Base-by-base conservation (phyloP, 2,329 filamentous ascomycete genomes). In the Scorias spongiosa region DNA sequence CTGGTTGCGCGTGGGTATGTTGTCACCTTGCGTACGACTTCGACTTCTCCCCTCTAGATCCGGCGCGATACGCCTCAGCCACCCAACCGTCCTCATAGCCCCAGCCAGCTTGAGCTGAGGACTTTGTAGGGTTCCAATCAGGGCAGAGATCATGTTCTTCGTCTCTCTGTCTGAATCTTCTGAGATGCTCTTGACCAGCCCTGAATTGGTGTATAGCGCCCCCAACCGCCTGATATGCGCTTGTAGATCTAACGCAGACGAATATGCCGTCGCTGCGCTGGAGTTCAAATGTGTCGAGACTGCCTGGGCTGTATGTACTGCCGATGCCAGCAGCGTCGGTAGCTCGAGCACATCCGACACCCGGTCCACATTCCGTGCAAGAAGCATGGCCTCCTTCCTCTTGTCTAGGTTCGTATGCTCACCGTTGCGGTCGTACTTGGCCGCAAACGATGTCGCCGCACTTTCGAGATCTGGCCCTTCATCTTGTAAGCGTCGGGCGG, bases 271-370 rank as follows among this genome's bases (percentile, higher is more conserved):
- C 10, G 51, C 44, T 3, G 50, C 46, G 39, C 53, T 53, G 14
- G 49, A 51, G 47, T 79, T 76, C 9, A 69, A 74, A 6, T 66
- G 60, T 6, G 64, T 58, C 5, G 64, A 55, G 3, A 64, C 52
- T 2, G 64, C 59, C 32, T 59, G 58, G n/a, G 65, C 65, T n/a
- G 70, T 64, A 20, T 70, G 71, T 45, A 88, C 81, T 39, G 88
- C 81, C 1, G 88, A 87, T 10, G 84, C 82, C 11, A 98, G 74
- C 29, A 96, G 68, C 0, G 82, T 79, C 0, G 91, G 91, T 28
- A 98, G 74, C 56, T 96, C 89, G 46, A 98, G 76, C 29, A 96
- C 80, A 60, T 95, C 88, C 28, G 87, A 82, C 2, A 96, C 72
- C 44, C 89, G 78, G 60, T 95, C 89, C 26, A 89, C 81, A 59